Conservation (phyloP, 148 eudicot genomes). For the Chenopodium formosanum region DNA sequence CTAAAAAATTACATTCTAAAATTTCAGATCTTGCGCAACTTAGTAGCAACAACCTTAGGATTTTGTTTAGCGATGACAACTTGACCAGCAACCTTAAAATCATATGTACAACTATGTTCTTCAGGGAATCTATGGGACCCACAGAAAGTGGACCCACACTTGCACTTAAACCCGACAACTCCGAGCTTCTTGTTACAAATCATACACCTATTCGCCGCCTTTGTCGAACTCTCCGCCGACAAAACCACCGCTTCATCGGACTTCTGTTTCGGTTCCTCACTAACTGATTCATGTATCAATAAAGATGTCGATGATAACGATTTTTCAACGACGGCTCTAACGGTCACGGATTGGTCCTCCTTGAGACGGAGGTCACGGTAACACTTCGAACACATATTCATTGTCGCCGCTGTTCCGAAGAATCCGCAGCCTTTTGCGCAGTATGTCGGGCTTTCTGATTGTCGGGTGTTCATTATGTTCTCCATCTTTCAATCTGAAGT, state of each 20-base stretch:
- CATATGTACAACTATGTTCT: constrained; percentile 46
- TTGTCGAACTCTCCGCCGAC: not conserved
- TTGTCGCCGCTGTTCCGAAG: constrained; percentile 47
- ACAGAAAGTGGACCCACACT: constrained; percentile 55
- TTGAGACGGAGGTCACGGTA: constrained; percentile 26
- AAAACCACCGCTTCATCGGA: not conserved
- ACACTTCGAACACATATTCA: constrained; percentile 56
- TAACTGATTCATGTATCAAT: not conserved
- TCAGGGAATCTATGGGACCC: constrained; percentile 64
- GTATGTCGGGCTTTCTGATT: constrained; percentile 23
- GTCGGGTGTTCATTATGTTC: not conserved
- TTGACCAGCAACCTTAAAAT: constrained; percentile 40
- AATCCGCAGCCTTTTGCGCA: constrained; percentile 65
- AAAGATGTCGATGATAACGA: too few relatives aligned
- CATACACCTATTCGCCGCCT: constrained; percentile 35
- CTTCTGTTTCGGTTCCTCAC: not conserved
- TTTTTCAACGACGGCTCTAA: not conserved
- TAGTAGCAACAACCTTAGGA: constrained; percentile 56
- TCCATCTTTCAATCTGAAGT: too few relatives aligned
- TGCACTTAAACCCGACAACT: constrained; percentile 59
- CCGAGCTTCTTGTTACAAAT: constrained; percentile 62
- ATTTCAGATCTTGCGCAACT: constrained; percentile 35
- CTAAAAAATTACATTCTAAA: not conserved
- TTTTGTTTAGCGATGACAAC: constrained; percentile 44
- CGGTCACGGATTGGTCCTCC: constrained; percentile 30